Conservation (phyloP, 148 eudicot species). For the Polygonum aviculare region DNA sequence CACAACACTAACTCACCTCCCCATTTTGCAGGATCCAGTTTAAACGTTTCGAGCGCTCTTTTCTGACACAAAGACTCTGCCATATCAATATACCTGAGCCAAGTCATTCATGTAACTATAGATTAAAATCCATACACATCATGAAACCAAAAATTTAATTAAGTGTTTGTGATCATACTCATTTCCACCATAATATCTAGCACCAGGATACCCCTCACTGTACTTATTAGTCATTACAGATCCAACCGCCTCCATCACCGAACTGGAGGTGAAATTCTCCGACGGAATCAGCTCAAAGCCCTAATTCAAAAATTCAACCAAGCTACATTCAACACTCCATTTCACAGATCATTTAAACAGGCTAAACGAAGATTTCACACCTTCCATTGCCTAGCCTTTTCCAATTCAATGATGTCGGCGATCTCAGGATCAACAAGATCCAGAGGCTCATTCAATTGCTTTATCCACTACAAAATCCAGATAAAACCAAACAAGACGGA, state of each 20-base stretch:
- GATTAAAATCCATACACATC: neutral
- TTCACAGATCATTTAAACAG: neutral
- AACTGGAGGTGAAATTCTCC: slow-evolving; percentile 87
- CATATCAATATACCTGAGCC: slow-evolving; percentile 83
- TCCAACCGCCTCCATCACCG: slow-evolving; percentile 99
- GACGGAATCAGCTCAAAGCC: slow-evolving; percentile 97
- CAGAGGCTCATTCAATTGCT: slow-evolving; percentile 85
- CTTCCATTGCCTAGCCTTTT: slow-evolving; percentile 98
- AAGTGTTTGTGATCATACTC: slow-evolving; percentile 46
- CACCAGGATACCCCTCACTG: slow-evolving; percentile 99
- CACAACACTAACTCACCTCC: slow-evolving; percentile 44
- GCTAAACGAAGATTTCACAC: slow-evolving; percentile 20
- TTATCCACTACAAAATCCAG: slow-evolving; percentile 63
- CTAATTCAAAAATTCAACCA: slow-evolving; percentile 26
- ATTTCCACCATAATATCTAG: slow-evolving; percentile 99
- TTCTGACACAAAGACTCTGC: slow-evolving; percentile 92
- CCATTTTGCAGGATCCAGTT: slow-evolving; percentile 95
- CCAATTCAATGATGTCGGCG: slow-evolving; percentile 88
- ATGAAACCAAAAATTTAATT: neutral
- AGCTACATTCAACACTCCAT: neutral
- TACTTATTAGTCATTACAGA: slow-evolving; percentile 99
- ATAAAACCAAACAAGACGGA: neutral
- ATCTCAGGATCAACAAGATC: slow-evolving; percentile 91
- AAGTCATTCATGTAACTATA: neutral
- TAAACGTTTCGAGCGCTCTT: slow-evolving; percentile 91